Percentiles rank a stretch among this genome's conserved stretches.
Evolutionary conservation across 2,329 filamentous ascomycete genomes (phyloP).

Genomic region (Aspergillus brunneoviolaceus): DNA sequence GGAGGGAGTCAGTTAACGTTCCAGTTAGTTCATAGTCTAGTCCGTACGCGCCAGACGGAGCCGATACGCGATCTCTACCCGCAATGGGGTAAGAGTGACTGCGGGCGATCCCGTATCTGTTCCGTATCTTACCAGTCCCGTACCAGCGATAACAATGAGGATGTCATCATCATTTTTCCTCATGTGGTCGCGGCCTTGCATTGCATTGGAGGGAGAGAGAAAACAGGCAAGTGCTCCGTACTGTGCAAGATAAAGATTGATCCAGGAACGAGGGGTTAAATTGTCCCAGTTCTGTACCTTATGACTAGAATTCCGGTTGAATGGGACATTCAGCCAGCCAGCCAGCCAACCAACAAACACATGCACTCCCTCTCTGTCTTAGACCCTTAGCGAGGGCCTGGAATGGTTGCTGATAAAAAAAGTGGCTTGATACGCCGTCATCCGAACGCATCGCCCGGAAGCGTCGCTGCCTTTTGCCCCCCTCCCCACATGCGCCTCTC

Average conservation of each 20-base stretch:
- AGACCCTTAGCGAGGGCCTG: background rate
- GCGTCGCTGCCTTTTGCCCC: slow-evolving; percentile 23
- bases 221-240: background rate
- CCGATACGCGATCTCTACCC: background rate
- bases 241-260: background rate
- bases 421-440: background rate
- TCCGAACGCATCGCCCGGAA: slow-evolving; percentile 23
- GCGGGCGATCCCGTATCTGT: background rate
- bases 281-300: background rate
- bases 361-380: background rate
- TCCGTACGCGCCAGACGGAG: background rate
- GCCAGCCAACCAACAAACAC: background rate
- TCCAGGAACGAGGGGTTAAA: background rate
- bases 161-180: background rate
- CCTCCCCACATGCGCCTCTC: slow-evolving; percentile 15
- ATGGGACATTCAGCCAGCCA: background rate
- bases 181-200: background rate
- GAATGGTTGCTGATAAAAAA: background rate
- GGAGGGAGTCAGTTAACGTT: no score
- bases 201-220: background rate
- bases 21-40: no score
- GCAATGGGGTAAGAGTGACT: background rate
- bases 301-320: background rate
- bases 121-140: background rate
- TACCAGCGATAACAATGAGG: background rate